Conservation (phyloP, 2,329 filamentous ascomycete species). For the Cercospora sp. region DNA sequence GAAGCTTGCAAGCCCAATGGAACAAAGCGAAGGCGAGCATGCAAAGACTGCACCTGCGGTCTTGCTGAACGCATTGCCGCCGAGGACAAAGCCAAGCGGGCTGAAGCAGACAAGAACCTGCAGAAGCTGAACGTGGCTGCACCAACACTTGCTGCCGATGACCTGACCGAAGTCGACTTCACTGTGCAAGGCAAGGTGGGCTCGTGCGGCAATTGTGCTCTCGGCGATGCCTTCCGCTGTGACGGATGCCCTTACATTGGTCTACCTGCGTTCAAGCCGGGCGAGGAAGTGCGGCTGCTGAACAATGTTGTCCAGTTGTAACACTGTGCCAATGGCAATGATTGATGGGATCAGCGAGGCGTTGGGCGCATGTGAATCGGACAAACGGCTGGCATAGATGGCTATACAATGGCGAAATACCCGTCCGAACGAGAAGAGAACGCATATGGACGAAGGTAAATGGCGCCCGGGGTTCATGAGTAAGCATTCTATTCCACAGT, state of each 20-base stretch:
- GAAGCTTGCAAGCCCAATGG: conserved; percentile 79
- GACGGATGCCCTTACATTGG: conserved; percentile 80
- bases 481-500: background rate
- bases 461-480: background rate
- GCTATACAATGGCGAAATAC: background rate
- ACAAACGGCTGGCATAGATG: conserved; percentile 1
- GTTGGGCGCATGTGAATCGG: background rate
- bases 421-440: background rate
- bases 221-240: conserved; percentile 76
- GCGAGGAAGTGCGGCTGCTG: conserved; percentile 85
- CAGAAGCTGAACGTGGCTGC: conserved; percentile 54
- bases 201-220: conserved; percentile 88
- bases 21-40: conserved; percentile 86
- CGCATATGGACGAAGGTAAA: background rate
- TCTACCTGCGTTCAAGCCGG: conserved; percentile 92
- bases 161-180: conserved; percentile 90
- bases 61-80: conserved; percentile 80
- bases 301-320: conserved; percentile 84
- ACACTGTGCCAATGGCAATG: background rate
- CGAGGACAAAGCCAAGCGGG: conserved; percentile 73
- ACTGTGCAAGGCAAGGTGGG: conserved; percentile 97
- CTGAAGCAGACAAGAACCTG: conserved; percentile 59
- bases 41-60: conserved; percentile 97
- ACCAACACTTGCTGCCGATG: conserved; percentile 68
- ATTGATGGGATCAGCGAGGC: conserved; percentile 16